These are phyloP conservation scores for Xylariaceae sp. DNA, from an alignment of 2,329 filamentous ascomycete genomes.

Conservation along the genomic window DNA sequence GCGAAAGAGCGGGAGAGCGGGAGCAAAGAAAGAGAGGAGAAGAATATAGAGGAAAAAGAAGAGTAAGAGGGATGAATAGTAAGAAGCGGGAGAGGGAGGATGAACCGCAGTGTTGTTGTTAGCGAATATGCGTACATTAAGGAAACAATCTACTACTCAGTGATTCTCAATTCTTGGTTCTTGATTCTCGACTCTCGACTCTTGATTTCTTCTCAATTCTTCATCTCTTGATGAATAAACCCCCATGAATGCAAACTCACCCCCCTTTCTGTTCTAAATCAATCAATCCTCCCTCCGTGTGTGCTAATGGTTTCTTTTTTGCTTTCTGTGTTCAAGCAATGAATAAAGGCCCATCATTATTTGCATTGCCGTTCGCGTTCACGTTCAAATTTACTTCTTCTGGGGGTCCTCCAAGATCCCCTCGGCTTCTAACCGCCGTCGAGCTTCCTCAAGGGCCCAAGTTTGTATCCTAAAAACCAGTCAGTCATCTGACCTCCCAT, in stretches of 20 bases:
- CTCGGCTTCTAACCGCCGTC: conserved; percentile 90
- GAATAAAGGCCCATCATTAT: background rate
- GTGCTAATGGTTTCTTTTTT: background rate
- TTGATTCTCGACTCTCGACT: no score
- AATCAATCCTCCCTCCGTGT: background rate
- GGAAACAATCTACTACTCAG: no score
- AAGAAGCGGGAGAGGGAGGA: background rate
- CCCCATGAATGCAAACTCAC: no score
- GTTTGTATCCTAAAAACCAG: conserved; percentile 76
- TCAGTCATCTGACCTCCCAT: conserved; percentile 24
- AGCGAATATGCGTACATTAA: no score
- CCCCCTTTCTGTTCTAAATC: no score
- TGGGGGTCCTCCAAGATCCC: conserved; percentile 81
- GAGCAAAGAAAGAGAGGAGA: background rate
- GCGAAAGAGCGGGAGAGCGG: background rate
- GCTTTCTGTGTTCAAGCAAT: background rate
- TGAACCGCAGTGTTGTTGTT: background rate
- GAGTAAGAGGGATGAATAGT: background rate
- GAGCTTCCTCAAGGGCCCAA: conserved; percentile 95
- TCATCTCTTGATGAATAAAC: no score
- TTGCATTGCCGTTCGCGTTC: no score
- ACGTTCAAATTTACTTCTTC: conserved; percentile 39
- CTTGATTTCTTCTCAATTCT: no score
- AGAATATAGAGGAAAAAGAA: background rate
- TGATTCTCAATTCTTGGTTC: no score